Conservation (phyloP, 305 asterid species). For the Salvia sclarea region DNA sequence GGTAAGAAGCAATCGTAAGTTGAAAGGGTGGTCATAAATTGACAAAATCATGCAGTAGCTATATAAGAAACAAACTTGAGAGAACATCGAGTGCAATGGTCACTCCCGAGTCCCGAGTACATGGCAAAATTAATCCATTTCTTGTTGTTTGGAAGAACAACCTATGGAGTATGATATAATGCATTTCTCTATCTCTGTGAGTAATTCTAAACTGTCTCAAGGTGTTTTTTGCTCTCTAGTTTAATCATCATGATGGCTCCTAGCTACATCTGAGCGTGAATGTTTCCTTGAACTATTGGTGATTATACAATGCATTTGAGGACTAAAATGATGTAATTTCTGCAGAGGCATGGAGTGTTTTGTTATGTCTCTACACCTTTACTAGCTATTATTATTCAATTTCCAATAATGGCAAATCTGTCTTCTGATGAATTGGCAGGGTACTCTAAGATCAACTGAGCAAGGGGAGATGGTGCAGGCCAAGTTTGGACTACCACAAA, state of each 20-base stretch:
- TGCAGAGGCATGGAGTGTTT: background rate
- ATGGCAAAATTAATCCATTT: too few relatives aligned
- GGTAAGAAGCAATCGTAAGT: background rate
- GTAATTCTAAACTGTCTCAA: background rate
- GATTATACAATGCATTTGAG: background rate
- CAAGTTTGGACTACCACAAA: conserved; percentile 87
- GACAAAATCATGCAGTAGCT: too few relatives aligned
- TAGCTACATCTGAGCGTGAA: conserved; percentile 6
- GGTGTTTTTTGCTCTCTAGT: background rate
- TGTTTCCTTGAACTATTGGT: background rate
- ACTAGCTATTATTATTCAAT: background rate
- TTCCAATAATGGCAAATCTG: background rate
- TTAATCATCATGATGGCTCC: background rate
- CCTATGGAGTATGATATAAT: background rate
- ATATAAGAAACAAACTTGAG: background rate
- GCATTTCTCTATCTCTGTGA: too few relatives aligned
- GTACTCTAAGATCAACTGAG: conserved; percentile 89
- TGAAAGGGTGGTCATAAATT: background rate
- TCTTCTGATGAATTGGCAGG: conserved; percentile 51
- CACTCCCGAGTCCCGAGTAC: too few relatives aligned
- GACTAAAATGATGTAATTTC: conserved; percentile 2
- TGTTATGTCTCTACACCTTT: background rate
- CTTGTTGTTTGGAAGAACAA: background rate
- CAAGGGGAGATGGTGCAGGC: conserved; percentile 99
- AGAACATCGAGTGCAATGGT: background rate